Evolutionary conservation across 83 land plant species (phyloP), one percentile per base, ranked within the genome.

Genomic region (Thuja plicata): DNA sequence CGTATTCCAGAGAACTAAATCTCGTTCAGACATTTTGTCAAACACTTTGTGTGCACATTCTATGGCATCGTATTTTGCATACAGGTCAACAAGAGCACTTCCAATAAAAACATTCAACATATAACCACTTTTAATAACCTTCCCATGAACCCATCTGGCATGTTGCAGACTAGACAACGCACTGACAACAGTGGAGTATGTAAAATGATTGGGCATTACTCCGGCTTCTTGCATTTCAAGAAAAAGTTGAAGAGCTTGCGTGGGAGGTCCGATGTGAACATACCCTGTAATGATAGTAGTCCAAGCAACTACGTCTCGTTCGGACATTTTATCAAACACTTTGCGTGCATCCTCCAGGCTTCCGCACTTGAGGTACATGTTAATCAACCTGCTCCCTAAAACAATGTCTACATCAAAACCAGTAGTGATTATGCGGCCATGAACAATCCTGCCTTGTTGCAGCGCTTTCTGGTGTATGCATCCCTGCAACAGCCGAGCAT

Each of bases 1-100:
- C 0, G 94, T 90, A 21, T 95, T 95, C 95, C 95, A 95, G 9
- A 95, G 84, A 0, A 94, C 95, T 8, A 90, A 93, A 93, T 94
- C 93, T n/a, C 92, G 89, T 9, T 48, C 34, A 52, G 35, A 46
- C 38, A 87, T 62, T 60, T 43, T 70, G 21, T 87, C 86, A 55
- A 87, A 90, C 86, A 90, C 79, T 32, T 34, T 13, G 76, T 45
- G 57, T 19, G 89, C 91, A 87, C 34, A n/a, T 13, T 82, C 86
- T 43, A 90, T 30, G 30, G 21, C 38, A n/a, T 76, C 62, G 40
- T 52, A 87, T 3, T 34, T 45, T 2, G 86, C 81, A 78, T 90
- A 90, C 5, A 24, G 57, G 1, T 24, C 24, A 37, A 87, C 83
- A 35, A 90, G 86, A 60, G 86, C 27, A 34, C 91, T 90, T 7